phyloP scores from a whole-genome alignment of 176 grass and related monocot species.

The Rhynchospora tenuis region DNA sequence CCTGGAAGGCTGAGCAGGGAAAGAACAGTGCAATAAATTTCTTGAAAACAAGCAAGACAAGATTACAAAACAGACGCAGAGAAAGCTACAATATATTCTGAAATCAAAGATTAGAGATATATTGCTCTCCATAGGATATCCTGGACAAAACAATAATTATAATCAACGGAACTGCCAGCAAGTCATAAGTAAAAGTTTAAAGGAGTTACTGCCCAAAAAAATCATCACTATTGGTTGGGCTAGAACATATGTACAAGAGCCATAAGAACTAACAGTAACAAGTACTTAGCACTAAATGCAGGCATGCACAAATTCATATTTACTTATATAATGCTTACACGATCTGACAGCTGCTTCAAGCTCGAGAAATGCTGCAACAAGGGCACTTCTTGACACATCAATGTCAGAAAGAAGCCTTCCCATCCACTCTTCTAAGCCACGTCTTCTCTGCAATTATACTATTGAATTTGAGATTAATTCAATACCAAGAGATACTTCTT shows the following conservation, averaged over 20 bases:
- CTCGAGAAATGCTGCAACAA: constrained; percentile 87
- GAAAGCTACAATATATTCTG: not conserved
- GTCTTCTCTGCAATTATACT: constrained; percentile 70
- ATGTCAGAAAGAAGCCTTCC: constrained; percentile 93
- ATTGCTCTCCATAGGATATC: not conserved
- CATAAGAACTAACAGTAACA: not conserved
- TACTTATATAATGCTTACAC: constrained; percentile 32
- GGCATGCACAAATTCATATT: not conserved
- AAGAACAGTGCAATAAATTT: constrained; percentile 24
- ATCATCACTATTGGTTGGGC: not conserved
- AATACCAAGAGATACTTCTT: constrained; percentile 10
- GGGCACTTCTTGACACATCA: constrained; percentile 90
- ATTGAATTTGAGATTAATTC: constrained; percentile 26
- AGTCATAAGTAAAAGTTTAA: not conserved
- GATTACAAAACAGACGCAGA: not conserved
- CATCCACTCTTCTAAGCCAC: constrained; percentile 86
- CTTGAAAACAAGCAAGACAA: not conserved
- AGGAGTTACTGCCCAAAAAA: not conserved
- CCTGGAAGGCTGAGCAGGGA: constrained; percentile 60
- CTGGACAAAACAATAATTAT: not conserved
- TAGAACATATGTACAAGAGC: not conserved
- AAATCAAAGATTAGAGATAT: not conserved
- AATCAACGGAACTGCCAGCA: not conserved
- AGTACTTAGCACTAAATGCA: not conserved
- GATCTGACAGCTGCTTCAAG: constrained; percentile 88